Base-by-base conservation (phyloP, 306 rosid genomes). In the Hylodesmum podocarpum region DNA sequence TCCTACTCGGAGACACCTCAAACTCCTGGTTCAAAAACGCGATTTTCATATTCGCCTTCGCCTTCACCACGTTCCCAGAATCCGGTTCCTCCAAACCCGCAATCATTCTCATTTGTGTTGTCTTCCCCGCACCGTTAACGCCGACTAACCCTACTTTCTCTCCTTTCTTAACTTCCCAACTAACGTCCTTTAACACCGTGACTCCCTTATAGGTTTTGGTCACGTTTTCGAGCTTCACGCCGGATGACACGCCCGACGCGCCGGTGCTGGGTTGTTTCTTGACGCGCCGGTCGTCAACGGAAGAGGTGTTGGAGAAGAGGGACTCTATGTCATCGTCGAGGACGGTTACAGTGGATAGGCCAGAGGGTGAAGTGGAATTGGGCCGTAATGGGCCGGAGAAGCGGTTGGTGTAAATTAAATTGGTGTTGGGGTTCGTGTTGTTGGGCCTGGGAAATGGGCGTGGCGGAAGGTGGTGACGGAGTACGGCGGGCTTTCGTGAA, bases 141-240 rank as follows among this genome's bases (percentile, higher is more conserved):
- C 98, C 98, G 1, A 95, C 98, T 71, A 95, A 61, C 22, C 98
- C 98, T 50, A 92, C 97, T 70, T 95, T 95, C 65, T 92, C 96
- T 0, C 98, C 98, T 34, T 84, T 95, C 37, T 95, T 95, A 64
- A 95, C 98, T 72, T 90, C 98, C 98, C 98, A 95, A 15, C 41
- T 92, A 18, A 95, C 87, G 31, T 88, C 82, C 75, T 89, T 92
- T 93, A 92, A 77, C 10, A 95, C 90, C 21, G 96, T 90, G 19
- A 80, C 93, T 2, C 97, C 98, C 66, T 94, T 94, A 47, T 86
- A 94, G 41, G 84, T 82, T 74, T 94, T 94, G 3, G 46, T 86
- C 22, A 94, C 90, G 73, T 89, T 86, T 57, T 94, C 97, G 3
- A 94, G 78, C 86, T 82, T 94, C 22, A 92, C 96, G 5, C 96